Base-by-base conservation (phyloP, 176 grass and related monocot species). In the Microstegium vimineum region DNA sequence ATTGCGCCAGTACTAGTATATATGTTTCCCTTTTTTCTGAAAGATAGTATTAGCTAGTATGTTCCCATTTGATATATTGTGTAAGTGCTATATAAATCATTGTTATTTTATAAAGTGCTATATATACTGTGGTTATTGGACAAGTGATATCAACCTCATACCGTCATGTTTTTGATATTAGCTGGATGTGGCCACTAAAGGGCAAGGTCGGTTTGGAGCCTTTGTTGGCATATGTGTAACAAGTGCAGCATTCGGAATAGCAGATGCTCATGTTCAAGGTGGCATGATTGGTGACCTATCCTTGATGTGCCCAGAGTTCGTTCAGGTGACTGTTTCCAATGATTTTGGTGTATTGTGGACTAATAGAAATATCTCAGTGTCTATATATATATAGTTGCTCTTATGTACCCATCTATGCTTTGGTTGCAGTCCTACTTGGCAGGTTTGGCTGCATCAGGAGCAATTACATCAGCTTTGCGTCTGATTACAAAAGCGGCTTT, bases 281-380 rank as follows among this genome's bases (percentile, higher is more conserved):
- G 75, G 59, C 10, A 78, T 78, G 59, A 40, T 64, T 78, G 57
- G 75, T 31, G 75, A 78, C 18, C 28, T 78, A 16, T 78, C 57
- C 75, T 32, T 78, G 37, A 78, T 78, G 75, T 78, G 75, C 17
- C 59, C 75, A 32, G 75, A 78, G 38, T 64, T 78, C 16, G 14
- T 78, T 22, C 59, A 78, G 76, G 60, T 78, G 33, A 23, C 13
- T 36, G 2, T 54, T 74, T 74, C 49, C 46, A 54, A 33, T 35
- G 12, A 57, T 34, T 56, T 11, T 75, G 51, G 20, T 76, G 34
- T 76, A 28, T 64, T 30, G 25, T 43, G 3, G 22, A 76, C 22
- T 76, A 22, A 27, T 14, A 25, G 22, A 38, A 60, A 7, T 26
- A 15, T 59, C 6, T 75, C 31, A 35, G 46, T n/a, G 36, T 8